Evolutionary conservation across 768 basidiomycete genomes (phyloP), one percentile per base, ranked within the genome.

Genomic region (Boletellus ananas): DNA sequence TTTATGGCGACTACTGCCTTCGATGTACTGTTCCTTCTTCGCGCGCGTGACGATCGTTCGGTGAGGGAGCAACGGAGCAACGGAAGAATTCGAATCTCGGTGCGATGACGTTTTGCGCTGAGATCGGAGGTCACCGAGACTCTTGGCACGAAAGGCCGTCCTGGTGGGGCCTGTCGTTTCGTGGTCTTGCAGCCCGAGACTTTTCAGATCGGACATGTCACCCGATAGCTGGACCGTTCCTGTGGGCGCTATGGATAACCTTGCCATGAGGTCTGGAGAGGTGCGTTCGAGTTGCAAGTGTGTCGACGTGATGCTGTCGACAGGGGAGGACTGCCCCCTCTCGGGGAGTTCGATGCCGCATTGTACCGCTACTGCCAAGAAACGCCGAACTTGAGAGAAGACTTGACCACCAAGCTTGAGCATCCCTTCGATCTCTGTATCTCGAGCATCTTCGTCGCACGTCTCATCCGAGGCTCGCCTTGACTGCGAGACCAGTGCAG

Each of bases 401-500:
- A 94, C 87, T 55, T 86, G 83, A 12, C 87, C 82, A 2, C 87
- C 88, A 10, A 89, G 75, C 27, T 82, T 80, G 21, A 95, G 75
- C 92, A 96, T 94, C 21, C 73, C 74, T 45, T 85, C 79, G 13
- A 87, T 79, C 61, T 90, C 87, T 20, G 71, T 56, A 20, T 73
- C 74, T 33, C 78, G 77, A 25, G 63, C 68, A 20, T 77, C 72
- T 31, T 75, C 78, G 18, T 74, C 74, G 11, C 77, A 73, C 0
- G 72, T 55, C 14, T 63, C 67, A 13, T 73, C 78, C 2, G 79
- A 84, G 1, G 82, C 83, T 51, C 74, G 80, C 64, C 81, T 84
- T 10, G 91, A 81, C 61, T 90, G 88, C 1, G 84, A 77, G 12
- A 97, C 94, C 34, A 99, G 77, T 9, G 79, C 77, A 3, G 90